phyloP scores from a whole-genome alignment of 305 asterid genomes.

The Petunia hybrid region DNA sequence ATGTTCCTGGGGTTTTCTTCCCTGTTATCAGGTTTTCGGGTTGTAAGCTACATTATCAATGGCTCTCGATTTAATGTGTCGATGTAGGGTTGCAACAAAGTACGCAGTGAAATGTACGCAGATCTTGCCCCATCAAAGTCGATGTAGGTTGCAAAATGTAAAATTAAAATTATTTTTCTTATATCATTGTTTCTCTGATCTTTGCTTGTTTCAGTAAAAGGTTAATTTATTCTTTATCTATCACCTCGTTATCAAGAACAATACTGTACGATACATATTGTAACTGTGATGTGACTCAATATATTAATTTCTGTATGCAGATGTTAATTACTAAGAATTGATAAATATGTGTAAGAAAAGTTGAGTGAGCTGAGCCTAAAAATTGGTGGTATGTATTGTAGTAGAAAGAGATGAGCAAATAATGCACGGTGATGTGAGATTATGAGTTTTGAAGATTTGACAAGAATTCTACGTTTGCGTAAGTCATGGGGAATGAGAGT shows the following conservation, averaged over 20 bases:
- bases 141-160: not conserved
- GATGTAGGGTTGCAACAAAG: not conserved
- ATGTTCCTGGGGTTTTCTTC: conserved; percentile 51
- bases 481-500: not conserved
- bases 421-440: too few relatives aligned
- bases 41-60: conserved; percentile 46
- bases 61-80: conserved; percentile 53
- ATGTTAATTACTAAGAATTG: conserved; percentile 5
- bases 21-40: conserved; percentile 58
- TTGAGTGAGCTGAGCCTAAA: not conserved
- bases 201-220: not conserved
- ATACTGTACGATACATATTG: too few relatives aligned
- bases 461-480: not conserved
- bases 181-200: not conserved
- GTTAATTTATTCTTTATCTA: not conserved
- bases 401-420: too few relatives aligned
- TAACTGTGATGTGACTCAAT: not conserved
- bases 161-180: not conserved
- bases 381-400: too few relatives aligned
- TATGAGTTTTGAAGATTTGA: not conserved
- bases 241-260: not conserved
- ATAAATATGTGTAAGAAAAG: not conserved
- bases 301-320: not conserved
- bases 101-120: not conserved
- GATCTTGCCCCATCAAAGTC: too few relatives aligned